These are phyloP conservation scores for Metarhizium guizhouense DNA, from an alignment of 2,329 filamentous ascomycete genomes.

Conservation along the genomic window DNA sequence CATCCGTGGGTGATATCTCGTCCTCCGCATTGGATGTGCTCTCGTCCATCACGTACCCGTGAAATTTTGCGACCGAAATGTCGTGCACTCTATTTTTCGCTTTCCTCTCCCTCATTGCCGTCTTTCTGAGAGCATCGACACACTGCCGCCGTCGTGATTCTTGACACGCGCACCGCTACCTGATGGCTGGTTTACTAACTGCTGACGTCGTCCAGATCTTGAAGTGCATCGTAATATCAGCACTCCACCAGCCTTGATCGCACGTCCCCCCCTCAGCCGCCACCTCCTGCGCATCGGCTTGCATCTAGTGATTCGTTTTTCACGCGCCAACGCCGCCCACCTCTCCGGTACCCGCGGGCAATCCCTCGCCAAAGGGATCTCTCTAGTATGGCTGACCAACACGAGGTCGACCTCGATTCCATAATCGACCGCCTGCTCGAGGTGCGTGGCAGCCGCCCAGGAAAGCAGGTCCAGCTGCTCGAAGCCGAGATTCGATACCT, in stretches of 20 bases:
- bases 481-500: constrained; percentile 95
- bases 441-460: constrained; percentile 92
- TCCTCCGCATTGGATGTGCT: not conserved
- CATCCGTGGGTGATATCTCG: not conserved
- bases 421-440: constrained; percentile 98
- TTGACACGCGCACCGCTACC: not conserved
- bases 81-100: not conserved
- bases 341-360: constrained; percentile 28
- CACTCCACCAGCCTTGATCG: constrained; percentile 12
- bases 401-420: constrained; percentile 96
- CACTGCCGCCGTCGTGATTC: not conserved
- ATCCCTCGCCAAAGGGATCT: constrained; percentile 24
- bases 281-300: constrained; percentile 19
- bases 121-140: not conserved
- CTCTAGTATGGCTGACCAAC: constrained; percentile 51
- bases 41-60: not conserved
- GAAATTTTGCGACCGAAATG: not conserved
- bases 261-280: constrained; percentile 19
- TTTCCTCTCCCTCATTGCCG: not conserved
- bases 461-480: constrained; percentile 95
- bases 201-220: constrained; percentile 12
- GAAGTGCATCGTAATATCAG: constrained; percentile 24
- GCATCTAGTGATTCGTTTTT: constrained; percentile 15
- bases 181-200: not conserved
- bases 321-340: constrained; percentile 13